phyloP scores from a whole-genome alignment of 2,329 filamentous ascomycete species.

The Penicillium sp. region DNA sequence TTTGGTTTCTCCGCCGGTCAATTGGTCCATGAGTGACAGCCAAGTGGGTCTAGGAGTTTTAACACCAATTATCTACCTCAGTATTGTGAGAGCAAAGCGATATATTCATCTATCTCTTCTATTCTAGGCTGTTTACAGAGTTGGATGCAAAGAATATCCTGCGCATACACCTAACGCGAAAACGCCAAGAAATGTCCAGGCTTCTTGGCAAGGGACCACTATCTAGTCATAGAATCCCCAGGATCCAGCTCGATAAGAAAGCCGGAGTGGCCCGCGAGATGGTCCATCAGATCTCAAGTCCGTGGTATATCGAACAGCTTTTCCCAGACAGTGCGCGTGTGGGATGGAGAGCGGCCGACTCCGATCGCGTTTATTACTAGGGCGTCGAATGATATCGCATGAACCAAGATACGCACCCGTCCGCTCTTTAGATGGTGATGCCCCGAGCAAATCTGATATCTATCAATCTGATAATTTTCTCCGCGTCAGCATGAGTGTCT shows the following conservation, averaged over 20 bases:
- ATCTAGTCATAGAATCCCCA: constrained; percentile 10
- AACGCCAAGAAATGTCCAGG: constrained; percentile 10
- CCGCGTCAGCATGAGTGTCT: constrained; percentile 42
- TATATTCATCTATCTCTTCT: neutral
- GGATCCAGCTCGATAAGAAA: constrained; percentile 9
- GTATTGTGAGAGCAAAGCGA: too few species aligned
- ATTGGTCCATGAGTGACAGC: constrained; percentile 9
- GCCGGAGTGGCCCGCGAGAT: constrained; percentile 3
- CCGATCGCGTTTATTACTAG: constrained; percentile 3
- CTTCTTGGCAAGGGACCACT: constrained; percentile 2
- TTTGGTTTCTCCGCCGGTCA: neutral
- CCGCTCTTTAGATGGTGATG: too few species aligned
- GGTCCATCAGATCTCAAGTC: neutral
- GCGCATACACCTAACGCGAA: neutral
- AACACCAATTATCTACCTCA: too few species aligned
- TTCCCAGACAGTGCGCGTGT: neutral
- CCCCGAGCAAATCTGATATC: too few species aligned
- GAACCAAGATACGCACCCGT: too few species aligned
- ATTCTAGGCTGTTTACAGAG: neutral
- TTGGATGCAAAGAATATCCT: neutral
- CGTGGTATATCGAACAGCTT: neutral
- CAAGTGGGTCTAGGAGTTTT: neutral
- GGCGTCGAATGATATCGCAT: too few species aligned
- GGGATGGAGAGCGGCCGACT: neutral
- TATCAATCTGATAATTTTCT: too few species aligned